Evolutionary conservation across 2,329 filamentous ascomycete genomes (phyloP).

Genomic region (Paecilomyces fulvus): DNA sequence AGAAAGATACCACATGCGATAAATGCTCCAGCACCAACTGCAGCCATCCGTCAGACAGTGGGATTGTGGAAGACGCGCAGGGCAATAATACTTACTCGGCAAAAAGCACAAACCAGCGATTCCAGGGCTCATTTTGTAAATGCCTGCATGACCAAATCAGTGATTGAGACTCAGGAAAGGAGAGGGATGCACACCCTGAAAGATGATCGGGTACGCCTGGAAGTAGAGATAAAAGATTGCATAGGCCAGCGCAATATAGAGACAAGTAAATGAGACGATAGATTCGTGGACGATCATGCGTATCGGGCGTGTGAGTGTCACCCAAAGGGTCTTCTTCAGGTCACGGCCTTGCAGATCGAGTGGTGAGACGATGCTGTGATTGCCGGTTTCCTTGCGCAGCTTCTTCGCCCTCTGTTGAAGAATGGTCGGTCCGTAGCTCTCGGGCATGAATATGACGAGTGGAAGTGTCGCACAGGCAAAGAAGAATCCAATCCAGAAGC

Average conservation of each 20-base stretch:
- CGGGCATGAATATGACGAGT: conserved; percentile 54
- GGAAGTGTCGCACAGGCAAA: conserved; percentile 52
- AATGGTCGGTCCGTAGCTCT: conserved; percentile 55
- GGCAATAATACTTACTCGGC: conserved; percentile 17
- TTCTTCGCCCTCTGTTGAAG: conserved; percentile 49
- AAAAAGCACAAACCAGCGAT: conserved; percentile 26
- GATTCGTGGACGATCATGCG: conserved; percentile 64
- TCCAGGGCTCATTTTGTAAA: conserved; percentile 29
- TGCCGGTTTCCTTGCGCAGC: conserved; percentile 51
- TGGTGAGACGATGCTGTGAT: conserved; percentile 48
- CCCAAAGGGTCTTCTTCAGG: conserved; percentile 38
- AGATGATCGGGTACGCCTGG: conserved; percentile 64
- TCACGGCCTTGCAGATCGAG: conserved; percentile 54
- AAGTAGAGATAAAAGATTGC: conserved; percentile 65
- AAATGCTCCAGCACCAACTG: conserved; percentile 52
- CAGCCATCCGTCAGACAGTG: conserved; percentile 1
- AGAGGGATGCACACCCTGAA: conserved; percentile 33
- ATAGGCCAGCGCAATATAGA: conserved; percentile 65
- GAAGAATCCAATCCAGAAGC: conserved; percentile 57
- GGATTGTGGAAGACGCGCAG: neutral
- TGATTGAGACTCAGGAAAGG: conserved; percentile 9
- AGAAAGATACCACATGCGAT: conserved; percentile 56
- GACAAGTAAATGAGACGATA: conserved; percentile 61
- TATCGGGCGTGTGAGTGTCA: conserved; percentile 62
- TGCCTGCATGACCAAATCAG: conserved; percentile 30